These are phyloP conservation scores for Floccularia luteovirens DNA, from an alignment of 768 basidiomycete species.

Conservation along the genomic window DNA sequence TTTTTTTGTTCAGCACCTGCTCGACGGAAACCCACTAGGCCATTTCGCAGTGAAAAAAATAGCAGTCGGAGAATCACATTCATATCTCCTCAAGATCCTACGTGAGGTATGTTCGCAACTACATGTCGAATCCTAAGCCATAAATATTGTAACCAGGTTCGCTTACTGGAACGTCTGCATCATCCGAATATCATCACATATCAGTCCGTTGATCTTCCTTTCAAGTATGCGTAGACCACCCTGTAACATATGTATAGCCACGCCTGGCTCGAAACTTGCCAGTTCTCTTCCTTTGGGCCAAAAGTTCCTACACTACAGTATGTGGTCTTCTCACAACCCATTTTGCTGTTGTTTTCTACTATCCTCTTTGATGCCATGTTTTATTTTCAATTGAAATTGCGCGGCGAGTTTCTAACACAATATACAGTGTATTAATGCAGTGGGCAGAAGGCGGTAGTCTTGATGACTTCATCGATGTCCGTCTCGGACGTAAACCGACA, in stretches of 20 bases:
- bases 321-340: too few species aligned
- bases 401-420: too few species aligned
- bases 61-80: slow-evolving; percentile 85
- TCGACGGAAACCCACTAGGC: slow-evolving; percentile 84
- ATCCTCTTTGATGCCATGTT: too few species aligned
- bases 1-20: slow-evolving; percentile 49
- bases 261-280: slow-evolving; percentile 82
- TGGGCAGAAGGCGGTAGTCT: slow-evolving; percentile 88
- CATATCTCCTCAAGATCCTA: slow-evolving; percentile 76
- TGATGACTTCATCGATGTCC: slow-evolving; percentile 80
- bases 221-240: background rate
- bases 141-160: slow-evolving; percentile 38
- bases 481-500: slow-evolving; percentile 54
- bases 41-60: slow-evolving; percentile 97
- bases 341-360: too few species aligned
- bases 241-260: slow-evolving; percentile 35
- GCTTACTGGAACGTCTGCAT: slow-evolving; percentile 76
- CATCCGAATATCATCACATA: slow-evolving; percentile 95
- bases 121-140: background rate
- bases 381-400: too few species aligned
- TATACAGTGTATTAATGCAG: slow-evolving; percentile 78
- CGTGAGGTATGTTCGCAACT: slow-evolving; percentile 46
- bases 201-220: slow-evolving; percentile 39
- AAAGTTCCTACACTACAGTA: slow-evolving; percentile 84
- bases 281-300: slow-evolving; percentile 86